Percentiles rank a stretch among this genome's conserved stretches.
phyloP scores from a whole-genome alignment of 2,329 filamentous ascomycete genomes.

The Trichoderma simmonsii region DNA sequence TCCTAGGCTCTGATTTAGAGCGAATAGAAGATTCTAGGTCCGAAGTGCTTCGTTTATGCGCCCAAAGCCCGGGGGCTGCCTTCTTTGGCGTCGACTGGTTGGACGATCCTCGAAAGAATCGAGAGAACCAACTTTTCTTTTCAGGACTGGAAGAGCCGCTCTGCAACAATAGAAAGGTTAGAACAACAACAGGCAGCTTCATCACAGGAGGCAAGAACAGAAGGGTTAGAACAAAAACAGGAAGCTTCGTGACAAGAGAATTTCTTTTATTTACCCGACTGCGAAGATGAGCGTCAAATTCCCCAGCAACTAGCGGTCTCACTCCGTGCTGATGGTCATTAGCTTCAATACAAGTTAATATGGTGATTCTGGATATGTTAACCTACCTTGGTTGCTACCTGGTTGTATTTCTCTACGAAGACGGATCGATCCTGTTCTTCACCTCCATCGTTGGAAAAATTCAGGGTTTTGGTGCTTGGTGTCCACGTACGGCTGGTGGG shows the following conservation, averaged over 20 bases:
- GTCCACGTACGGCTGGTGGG: slow-evolving; percentile 56
- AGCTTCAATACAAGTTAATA: not conserved
- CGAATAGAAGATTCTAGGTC: slow-evolving; percentile 50
- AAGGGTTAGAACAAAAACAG: not conserved
- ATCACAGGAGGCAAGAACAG: too few species aligned
- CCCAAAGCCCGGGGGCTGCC: slow-evolving; percentile 17
- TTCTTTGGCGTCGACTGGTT: slow-evolving; percentile 21
- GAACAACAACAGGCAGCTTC: not conserved
- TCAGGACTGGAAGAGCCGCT: slow-evolving; percentile 24
- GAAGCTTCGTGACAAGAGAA: not conserved
- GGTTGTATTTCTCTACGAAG: slow-evolving; percentile 59
- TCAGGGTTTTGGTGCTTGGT: slow-evolving; percentile 51
- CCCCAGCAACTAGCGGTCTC: slow-evolving; percentile 37
- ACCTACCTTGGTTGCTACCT: slow-evolving; percentile 54
- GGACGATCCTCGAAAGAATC: slow-evolving; percentile 32
- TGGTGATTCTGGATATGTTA: not conserved
- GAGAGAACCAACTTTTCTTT: slow-evolving; percentile 39
- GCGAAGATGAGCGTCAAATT: slow-evolving; percentile 35
- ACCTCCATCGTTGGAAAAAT: slow-evolving; percentile 46
- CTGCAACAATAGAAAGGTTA: slow-evolving; percentile 19
- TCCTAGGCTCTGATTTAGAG: slow-evolving; percentile 45
- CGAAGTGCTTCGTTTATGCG: slow-evolving; percentile 53
- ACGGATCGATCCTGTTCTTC: slow-evolving; percentile 46
- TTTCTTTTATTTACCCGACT: slow-evolving; percentile 32
- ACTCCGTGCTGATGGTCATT: slow-evolving; percentile 49